Percentiles rank a stretch among this genome's conserved stretches.
phyloP scores from a whole-genome alignment of 2,329 filamentous ascomycete species.

The Monilinia vaccinii-corymbosi region DNA sequence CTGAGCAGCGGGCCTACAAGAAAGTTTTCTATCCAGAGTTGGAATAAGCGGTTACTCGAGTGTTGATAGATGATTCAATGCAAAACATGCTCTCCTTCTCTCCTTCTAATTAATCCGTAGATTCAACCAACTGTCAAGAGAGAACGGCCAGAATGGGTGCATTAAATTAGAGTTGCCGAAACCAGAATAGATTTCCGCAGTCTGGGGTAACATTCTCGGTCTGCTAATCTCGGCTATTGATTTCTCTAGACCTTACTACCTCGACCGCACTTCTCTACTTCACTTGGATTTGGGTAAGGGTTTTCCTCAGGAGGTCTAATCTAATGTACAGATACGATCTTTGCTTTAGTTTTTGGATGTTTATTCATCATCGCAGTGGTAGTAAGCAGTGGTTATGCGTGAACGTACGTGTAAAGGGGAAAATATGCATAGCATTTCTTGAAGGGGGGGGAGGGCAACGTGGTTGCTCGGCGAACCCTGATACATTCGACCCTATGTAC shows the following conservation, averaged over 20 bases:
- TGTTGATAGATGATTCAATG: neutral
- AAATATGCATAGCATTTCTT: neutral
- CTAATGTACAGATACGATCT: neutral
- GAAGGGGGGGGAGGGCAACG: neutral
- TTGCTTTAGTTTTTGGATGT: neutral
- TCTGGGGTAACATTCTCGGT: neutral
- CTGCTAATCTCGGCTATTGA: neutral
- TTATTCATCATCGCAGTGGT: neutral
- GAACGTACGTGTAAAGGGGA: neutral
- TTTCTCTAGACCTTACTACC: neutral
- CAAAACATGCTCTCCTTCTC: neutral
- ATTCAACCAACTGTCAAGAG: neutral
- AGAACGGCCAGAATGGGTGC: neutral
- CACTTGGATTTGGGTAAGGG: neutral
- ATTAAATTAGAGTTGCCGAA: neutral
- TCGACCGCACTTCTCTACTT: neutral
- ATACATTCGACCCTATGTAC: neutral
- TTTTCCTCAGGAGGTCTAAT: neutral
- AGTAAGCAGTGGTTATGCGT: neutral
- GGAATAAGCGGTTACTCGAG: too few species aligned
- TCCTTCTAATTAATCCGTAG: too few species aligned
- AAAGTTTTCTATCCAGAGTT: neutral
- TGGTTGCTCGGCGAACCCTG: slow-evolving; percentile 1
- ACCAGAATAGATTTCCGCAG: neutral
- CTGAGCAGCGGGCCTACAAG: neutral